Percentiles rank a stretch among this genome's conserved stretches.
Conservation (phyloP, 2,329 filamentous ascomycete genomes). For the Pseudogymnoascus sp. region DNA sequence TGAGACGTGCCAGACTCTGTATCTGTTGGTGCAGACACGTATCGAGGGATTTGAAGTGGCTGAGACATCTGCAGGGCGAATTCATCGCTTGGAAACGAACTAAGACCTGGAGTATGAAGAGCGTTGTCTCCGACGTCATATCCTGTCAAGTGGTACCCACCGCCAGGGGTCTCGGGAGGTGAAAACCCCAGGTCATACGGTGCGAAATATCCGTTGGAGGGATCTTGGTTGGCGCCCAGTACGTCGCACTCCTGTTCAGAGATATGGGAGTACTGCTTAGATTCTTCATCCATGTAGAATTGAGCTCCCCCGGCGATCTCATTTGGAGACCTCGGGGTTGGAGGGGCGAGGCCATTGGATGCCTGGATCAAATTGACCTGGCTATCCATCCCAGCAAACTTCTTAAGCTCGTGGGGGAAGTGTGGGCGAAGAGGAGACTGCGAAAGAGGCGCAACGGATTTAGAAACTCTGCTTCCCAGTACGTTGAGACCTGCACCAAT, state of each 20-base stretch:
- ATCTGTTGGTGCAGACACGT: constrained; percentile 8
- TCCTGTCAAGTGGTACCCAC: constrained; percentile 2
- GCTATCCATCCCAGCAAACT: constrained; percentile 7
- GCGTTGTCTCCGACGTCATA: constrained; percentile 9
- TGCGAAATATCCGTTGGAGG: background rate
- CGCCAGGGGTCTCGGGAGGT: constrained; percentile 11
- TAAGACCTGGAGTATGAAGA: constrained; percentile 10
- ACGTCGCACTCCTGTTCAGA: background rate
- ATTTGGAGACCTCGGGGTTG: constrained; percentile 10
- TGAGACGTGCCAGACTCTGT: background rate
- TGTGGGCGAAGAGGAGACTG: constrained; percentile 5
- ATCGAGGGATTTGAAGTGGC: constrained; percentile 9
- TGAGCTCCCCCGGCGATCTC: background rate
- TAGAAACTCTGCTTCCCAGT: constrained; percentile 7
- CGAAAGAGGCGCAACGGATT: background rate
- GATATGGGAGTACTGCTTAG: background rate
- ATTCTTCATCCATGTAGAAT: background rate
- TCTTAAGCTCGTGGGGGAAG: constrained; percentile 1
- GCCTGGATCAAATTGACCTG: constrained; percentile 5
- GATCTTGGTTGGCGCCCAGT: background rate
- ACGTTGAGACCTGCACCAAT: constrained; percentile 9
- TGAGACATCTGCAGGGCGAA: constrained; percentile 7
- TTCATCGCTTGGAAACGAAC: background rate
- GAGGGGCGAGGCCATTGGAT: constrained; percentile 1
- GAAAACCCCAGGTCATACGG: constrained; percentile 5